Base-by-base conservation (phyloP, 176 grass and related monocot genomes). In the Oropetium thomaeum region DNA sequence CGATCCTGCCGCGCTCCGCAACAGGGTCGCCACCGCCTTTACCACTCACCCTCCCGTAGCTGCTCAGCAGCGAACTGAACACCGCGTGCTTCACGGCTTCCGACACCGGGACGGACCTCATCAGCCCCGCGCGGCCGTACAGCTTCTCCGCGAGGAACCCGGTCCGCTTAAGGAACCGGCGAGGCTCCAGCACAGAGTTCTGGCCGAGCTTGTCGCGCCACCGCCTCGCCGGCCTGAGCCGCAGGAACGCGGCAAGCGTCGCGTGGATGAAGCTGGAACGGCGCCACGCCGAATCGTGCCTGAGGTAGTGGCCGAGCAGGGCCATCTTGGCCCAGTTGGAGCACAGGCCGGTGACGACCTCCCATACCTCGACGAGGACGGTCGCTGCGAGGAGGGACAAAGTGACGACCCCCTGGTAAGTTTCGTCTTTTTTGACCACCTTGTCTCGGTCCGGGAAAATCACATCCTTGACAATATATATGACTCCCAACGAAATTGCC, bases 291-390 rank as follows among this genome's bases (percentile, higher is more conserved):
- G 30, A 15, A 0, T 17, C 17, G 2, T 64, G 58, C 12, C 22
- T 58, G 13, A 82, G 37, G 65, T 82, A 77, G 79, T 37, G 63
- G 5, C 72, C 71, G 3, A 87, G 38, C 58, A 87, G 37, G n/a
- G 85, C 22, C 66, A 87, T 74, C 72, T 82, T 87, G 10, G 67
- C 58, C 84, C 79, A 87, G 71, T 82, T 82, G 65, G 85, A 87
- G 58, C 43, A 72, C 3, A 82, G 30, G 22, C 59, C 58, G 66
- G 30, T 16, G 29, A 66, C 3, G 35, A 66, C 41, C 38, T 87
- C 85, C 72, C 79, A 77, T 0, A 42, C 3, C 39, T 77, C 79
- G 0, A 43, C 30, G 35, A 87, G 20, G 16, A 78, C 34, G 16
- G 35, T 39, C 30, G 16, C 62, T 0, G 75, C 0, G 0, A 80